Evolutionary conservation across 306 rosid genomes (phyloP), one percentile per base, ranked within the genome.

Genomic region (Trichosanthes cucumerina): DNA sequence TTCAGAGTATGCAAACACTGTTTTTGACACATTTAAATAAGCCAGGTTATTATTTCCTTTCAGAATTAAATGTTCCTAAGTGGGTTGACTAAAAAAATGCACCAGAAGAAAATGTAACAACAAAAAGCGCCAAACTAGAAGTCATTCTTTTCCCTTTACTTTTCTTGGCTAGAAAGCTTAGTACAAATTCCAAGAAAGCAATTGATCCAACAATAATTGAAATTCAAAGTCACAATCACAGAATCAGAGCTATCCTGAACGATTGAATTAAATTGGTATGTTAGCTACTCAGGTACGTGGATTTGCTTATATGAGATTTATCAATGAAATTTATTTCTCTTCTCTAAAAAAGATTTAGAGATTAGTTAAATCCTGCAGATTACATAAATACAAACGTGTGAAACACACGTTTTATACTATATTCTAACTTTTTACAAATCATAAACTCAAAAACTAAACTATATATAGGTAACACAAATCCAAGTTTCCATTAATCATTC

Each of bases 31-130:
- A 79, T 63, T 82, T 59, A 84, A 78, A 85, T 76, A 80, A 77
- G 89, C 87, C 93, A 95, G 14, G 49, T 88, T 81, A 74, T 21
- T 80, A 73, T 60, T 49, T 36, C 47, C 54, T 64, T 65, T 64
- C 66, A 78, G 81, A 82, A 84, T 82, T 84, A 83, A 69, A 77
- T 36, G 54, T 79, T 79, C 81, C 92, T 9, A 14, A 44, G 56
- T 58, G 26, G 56, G 38, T 14, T 76, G 63, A 23, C 34, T 56
- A 24, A 76, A 76, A 39, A 56, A 56, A 38, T 7, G 26, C 12
- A 43, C 36, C 76, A 24, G 39, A 56, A 54, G 1, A 57, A 77
- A 6, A 73, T 47, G 77, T 9, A 70, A 70, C 54, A 41, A 28
- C 23, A 72, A 26, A 72, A 72, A 15, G 9, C 15, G 6, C 1